Evolutionary conservation across 306 rosid species (phyloP).

Genomic region (Quercus agrifolia): DNA sequence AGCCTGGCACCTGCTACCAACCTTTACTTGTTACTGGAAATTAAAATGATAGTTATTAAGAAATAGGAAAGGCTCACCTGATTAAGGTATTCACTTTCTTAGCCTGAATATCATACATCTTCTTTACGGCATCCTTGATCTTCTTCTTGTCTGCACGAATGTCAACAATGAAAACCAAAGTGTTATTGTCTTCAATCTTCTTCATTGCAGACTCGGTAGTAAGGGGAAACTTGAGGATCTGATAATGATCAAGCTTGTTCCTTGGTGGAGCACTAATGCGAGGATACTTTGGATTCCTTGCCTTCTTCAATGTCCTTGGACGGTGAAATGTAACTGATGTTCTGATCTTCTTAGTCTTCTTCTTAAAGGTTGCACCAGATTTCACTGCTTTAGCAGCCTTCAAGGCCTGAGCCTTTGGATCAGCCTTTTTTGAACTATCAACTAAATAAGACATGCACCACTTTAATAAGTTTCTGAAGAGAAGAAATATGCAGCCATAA

Average conservation of each 20-base stretch:
- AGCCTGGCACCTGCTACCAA: background rate
- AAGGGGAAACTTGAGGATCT: slow-evolving; percentile 71
- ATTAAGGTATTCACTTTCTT: slow-evolving; percentile 87
- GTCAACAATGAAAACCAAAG: slow-evolving; percentile 84
- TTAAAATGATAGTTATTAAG: background rate
- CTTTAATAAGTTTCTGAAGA: background rate
- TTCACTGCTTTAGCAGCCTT: slow-evolving; percentile 60
- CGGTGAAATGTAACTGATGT: slow-evolving; percentile 54
- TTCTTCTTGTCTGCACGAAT: slow-evolving; percentile 86
- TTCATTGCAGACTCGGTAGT: slow-evolving; percentile 93
- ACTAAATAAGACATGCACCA: slow-evolving; percentile 24
- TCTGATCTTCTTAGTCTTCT: slow-evolving; percentile 57
- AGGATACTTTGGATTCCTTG: slow-evolving; percentile 80
- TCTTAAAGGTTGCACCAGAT: slow-evolving; percentile 44
- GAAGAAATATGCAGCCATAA: background rate
- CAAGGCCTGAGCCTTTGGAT: slow-evolving; percentile 61
- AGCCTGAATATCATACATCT: slow-evolving; percentile 86
- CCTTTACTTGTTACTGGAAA: background rate
- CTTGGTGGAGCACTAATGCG: slow-evolving; percentile 81
- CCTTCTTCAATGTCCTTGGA: slow-evolving; percentile 66
- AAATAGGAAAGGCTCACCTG: slow-evolving; percentile 41
- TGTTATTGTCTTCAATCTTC: slow-evolving; percentile 85
- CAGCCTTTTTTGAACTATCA: slow-evolving; percentile 49
- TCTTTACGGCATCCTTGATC: slow-evolving; percentile 79
- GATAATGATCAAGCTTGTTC: slow-evolving; percentile 84